Evolutionary conservation across 306 rosid genomes (phyloP), one percentile per base, ranked within the genome.

Genomic region (Astragalus membranaceus): DNA sequence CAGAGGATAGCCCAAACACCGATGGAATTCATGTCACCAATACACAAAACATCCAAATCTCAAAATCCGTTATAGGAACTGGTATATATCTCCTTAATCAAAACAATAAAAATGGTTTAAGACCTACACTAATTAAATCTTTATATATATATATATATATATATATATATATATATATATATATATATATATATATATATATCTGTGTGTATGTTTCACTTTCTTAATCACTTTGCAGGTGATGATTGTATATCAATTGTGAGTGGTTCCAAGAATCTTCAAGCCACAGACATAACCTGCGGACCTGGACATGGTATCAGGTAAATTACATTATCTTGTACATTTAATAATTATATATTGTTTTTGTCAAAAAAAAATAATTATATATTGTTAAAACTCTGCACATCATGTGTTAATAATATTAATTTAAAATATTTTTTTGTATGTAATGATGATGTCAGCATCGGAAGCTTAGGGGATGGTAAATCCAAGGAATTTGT

Each of bases 251-350:
- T 92, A 74, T 92, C 96, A 43, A 89, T 92, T 55, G 98, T 77
- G 7, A 64, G 46, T 47, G 98, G 94, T 15, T 75, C 98, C 63
- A 52, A n/a, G 26, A 76, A 86, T n/a, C 70, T 92, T 6, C 36
- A 14, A 69, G 94, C 86, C 68, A 71, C 70, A 3, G 64, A 82
- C 59, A 87, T 92, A 46, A 84, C 87, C 9, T 92, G 98, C 23
- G 98, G 98, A 71, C 98, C 98, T 11, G 98, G 98, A 17, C 98
- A 92, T 74, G 98, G 98, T 53, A 89, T 92, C 70, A 90, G 96
- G 96, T 88, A 73, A 56, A 58, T 63, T 11, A 4, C 5, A 39
- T 41, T 4, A 17, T 62, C 37, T 6, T 23, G 3, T 4, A 14
- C 10, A 15, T 49, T 49, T 46, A 46, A n/a, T 20, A 20, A 20